phyloP scores from a whole-genome alignment of 192 early-diverging fungal genomes.

The Coemansia sp. region DNA sequence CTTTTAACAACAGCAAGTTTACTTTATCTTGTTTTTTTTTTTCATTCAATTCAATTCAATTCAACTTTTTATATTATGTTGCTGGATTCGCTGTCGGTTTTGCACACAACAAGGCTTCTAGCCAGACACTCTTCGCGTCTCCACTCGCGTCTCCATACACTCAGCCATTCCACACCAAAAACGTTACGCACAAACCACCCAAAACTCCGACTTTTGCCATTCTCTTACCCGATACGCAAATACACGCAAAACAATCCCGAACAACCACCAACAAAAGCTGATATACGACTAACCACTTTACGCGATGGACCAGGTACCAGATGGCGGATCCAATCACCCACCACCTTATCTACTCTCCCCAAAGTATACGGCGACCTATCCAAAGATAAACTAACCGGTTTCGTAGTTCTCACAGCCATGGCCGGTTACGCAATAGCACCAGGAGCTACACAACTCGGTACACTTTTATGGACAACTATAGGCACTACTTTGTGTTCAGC shows the following conservation, averaged over 20 bases:
- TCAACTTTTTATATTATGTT: too few species aligned
- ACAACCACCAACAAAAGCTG: background rate
- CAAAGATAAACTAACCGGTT: conserved; percentile 83
- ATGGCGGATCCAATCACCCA: conserved; percentile 35
- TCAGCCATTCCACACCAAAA: background rate
- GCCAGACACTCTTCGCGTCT: background rate
- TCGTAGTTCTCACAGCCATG: conserved; percentile 94
- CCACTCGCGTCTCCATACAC: background rate
- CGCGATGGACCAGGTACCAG: background rate
- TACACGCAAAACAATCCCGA: background rate
- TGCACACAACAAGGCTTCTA: too few species aligned
- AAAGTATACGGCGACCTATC: conserved; percentile 71
- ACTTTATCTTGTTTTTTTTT: too few species aligned
- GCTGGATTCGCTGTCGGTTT: too few species aligned
- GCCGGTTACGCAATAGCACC: conserved; percentile 92
- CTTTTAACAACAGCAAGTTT: too few species aligned
- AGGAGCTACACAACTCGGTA: conserved; percentile 57
- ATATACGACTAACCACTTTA: background rate
- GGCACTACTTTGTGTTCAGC: conserved; percentile 87
- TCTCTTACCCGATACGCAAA: background rate
- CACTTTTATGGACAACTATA: conserved; percentile 75
- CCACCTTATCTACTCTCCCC: background rate
- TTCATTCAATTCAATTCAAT: too few species aligned
- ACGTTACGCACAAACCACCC: background rate
- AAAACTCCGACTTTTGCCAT: background rate